Percentiles rank a stretch among this genome's conserved stretches.
Evolutionary conservation across 352 stramenopile genomes (phyloP).

Genomic region (Globisporangium uncinulatum): DNA sequence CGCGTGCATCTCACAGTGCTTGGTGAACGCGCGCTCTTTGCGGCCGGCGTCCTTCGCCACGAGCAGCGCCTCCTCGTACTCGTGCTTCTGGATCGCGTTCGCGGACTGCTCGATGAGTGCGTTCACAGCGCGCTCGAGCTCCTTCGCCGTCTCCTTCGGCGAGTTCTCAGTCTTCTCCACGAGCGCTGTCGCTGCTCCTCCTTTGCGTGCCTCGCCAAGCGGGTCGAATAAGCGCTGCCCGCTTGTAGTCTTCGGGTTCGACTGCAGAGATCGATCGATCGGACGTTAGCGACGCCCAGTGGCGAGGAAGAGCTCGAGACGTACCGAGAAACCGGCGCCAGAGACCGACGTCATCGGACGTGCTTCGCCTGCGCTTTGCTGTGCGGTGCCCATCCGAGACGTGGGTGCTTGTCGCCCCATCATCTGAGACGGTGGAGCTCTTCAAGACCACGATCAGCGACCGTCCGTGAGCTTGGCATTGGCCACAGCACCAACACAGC

Average conservation of each 20-base stretch:
- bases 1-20: conserved; percentile 86
- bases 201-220: conserved; percentile 81
- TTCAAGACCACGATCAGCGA: background rate
- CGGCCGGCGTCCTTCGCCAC: conserved; percentile 80
- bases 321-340: conserved; percentile 87
- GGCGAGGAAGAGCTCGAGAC: conserved; percentile 1
- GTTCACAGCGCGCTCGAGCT: conserved; percentile 91
- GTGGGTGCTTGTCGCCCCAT: conserved; percentile 64
- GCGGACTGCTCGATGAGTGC: conserved; percentile 90
- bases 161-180: conserved; percentile 91
- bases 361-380: conserved; percentile 50
- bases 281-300: background rate
- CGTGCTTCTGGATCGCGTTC: conserved; percentile 58
- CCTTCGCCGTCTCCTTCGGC: conserved; percentile 88
- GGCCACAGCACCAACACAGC: too few relatives aligned
- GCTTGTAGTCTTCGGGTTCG: conserved; percentile 64
- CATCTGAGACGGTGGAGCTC: conserved; percentile 56
- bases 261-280: conserved; percentile 23
- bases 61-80: conserved; percentile 86
- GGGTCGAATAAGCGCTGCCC: conserved; percentile 87
- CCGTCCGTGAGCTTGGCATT: background rate
- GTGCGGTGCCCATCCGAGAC: conserved; percentile 56
- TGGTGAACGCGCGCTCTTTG: conserved; percentile 89
- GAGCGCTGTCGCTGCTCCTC: conserved; percentile 67
- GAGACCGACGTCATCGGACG: conserved; percentile 92